Conservation (phyloP, 2,329 filamentous ascomycete species). For the Trichophaea hybrida region DNA sequence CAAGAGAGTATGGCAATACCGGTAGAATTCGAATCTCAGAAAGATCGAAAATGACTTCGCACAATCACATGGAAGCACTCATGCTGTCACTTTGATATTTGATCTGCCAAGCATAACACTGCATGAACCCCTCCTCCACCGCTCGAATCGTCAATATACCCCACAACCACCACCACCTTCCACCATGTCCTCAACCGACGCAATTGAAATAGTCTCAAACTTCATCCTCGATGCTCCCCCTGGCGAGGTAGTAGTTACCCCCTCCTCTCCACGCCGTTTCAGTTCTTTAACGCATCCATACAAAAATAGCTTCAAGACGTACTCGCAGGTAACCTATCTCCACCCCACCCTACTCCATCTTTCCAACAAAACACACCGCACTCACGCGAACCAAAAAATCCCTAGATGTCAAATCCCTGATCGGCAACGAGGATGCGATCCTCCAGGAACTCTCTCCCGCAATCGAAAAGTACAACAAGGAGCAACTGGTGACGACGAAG, state of each 20-base stretch:
- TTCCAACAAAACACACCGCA: neutral
- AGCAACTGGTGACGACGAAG: constrained; percentile 79
- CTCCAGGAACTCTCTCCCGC: constrained; percentile 63
- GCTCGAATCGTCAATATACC: no score
- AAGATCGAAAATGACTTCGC: no score
- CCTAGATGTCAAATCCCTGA: constrained; percentile 78
- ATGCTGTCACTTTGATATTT: no score
- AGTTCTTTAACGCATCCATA: no score
- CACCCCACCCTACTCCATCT: neutral
- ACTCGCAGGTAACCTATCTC: constrained; percentile 14
- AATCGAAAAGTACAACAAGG: constrained; percentile 90
- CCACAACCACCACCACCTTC: no score
- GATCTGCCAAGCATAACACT: no score
- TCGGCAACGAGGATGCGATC: constrained; percentile 52
- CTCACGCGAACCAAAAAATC: neutral
- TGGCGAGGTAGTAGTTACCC: constrained; percentile 57
- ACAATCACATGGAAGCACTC: no score
- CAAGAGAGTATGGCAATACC: no score
- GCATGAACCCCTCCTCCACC: no score
- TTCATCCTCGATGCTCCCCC: constrained; percentile 92
- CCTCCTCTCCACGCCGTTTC: constrained; percentile 1
- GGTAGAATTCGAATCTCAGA: no score
- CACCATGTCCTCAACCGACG: constrained; percentile 20
- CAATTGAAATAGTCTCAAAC: constrained; percentile 53
- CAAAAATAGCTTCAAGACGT: constrained; percentile 25